Percentiles rank a stretch among this genome's conserved stretches.
Conservation (phyloP, 345 rosid species). For the Iberis pinnata region DNA sequence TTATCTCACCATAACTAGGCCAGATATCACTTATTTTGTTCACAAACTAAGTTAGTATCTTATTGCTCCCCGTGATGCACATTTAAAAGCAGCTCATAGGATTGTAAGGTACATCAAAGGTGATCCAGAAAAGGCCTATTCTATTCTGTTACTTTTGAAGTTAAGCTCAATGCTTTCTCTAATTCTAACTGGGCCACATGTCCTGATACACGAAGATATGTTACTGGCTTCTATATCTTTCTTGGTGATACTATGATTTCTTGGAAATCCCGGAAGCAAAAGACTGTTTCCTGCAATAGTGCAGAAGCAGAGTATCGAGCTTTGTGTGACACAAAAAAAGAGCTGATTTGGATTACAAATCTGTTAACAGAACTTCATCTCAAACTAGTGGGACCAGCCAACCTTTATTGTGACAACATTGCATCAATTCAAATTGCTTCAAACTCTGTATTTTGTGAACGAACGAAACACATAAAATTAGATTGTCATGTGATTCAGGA, state of each 20-base stretch:
- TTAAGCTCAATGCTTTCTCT: not conserved
- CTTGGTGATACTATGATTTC: not conserved
- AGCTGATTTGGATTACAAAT: too few species aligned
- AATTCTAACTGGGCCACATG: not conserved
- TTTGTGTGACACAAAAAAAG: not conserved
- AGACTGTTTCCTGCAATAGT: not conserved
- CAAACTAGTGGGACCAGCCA: rapidly evolving
- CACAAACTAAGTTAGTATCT: not conserved
- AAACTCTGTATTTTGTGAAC: not conserved
- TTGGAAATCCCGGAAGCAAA: not conserved
- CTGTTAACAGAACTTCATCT: too few species aligned
- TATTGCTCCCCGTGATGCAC: not conserved
- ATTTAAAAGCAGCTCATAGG: not conserved
- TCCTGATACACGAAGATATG: not conserved
- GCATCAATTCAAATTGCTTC: not conserved
- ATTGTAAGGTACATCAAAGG: not conserved
- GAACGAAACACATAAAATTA: rapidly evolving
- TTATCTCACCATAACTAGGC: too few species aligned
- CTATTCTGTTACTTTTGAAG: not conserved
- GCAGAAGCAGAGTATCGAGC: not conserved
- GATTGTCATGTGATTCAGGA: not conserved
- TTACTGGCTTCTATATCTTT: not conserved
- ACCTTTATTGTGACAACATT: not conserved
- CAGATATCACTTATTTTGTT: not conserved
- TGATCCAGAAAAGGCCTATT: not conserved